A percentile compares a stretch with the other conserved stretches of the same genome.
These are phyloP conservation scores for Ramaria rubella DNA, from an alignment of 768 basidiomycete species.

Conservation along the genomic window DNA sequence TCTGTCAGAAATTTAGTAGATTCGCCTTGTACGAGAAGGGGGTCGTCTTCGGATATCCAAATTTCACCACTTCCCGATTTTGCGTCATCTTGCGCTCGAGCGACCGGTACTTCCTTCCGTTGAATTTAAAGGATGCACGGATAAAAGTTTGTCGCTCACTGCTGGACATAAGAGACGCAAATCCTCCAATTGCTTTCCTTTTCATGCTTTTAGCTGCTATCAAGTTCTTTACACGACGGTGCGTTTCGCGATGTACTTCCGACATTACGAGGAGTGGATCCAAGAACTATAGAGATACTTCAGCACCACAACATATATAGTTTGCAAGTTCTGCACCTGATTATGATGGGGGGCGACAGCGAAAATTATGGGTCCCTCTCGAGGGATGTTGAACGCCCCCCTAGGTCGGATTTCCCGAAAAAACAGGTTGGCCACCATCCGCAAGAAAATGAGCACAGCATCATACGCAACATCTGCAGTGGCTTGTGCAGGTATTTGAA, in stretches of 20 bases:
- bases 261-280: conserved; percentile 82
- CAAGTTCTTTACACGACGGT: conserved; percentile 76
- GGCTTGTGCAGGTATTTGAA: conserved; percentile 8
- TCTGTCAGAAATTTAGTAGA: conserved; percentile 72
- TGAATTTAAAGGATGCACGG: conserved; percentile 12
- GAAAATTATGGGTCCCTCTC: conserved; percentile 85
- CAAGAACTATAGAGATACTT: conserved; percentile 76
- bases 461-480: conserved; percentile 47
- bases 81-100: conserved; percentile 83
- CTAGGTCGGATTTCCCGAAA: conserved; percentile 93
- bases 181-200: conserved; percentile 70
- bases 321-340: conserved; percentile 44
- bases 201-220: conserved; percentile 88
- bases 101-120: conserved; percentile 69
- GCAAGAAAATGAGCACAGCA: conserved; percentile 77
- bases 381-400: conserved; percentile 91
- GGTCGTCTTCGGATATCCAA: conserved; percentile 64
- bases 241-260: conserved; percentile 80
- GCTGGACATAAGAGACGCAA: conserved; percentile 76
- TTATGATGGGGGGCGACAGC: conserved; percentile 91
- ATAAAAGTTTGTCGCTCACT: conserved; percentile 47
- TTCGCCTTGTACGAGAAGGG: conserved; percentile 75
- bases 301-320: neutral
- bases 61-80: conserved; percentile 69
- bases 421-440: conserved; percentile 83